Evolutionary conservation across 2,329 filamentous ascomycete genomes (phyloP).

Genomic region (Pseudohalonectria lignicola): DNA sequence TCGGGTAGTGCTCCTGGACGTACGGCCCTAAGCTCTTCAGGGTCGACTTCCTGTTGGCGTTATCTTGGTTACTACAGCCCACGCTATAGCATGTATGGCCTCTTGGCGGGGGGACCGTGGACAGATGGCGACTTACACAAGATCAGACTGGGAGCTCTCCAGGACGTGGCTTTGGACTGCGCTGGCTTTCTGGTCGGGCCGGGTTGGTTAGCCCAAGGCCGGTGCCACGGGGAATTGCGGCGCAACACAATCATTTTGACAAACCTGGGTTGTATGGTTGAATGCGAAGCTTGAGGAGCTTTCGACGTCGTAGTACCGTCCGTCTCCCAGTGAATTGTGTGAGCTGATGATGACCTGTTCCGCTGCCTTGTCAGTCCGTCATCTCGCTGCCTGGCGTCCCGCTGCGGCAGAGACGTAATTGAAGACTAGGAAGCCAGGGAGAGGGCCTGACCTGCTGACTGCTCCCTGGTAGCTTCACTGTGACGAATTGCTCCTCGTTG

Average conservation of each 20-base stretch:
- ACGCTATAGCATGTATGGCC: background rate
- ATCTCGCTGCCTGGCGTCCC: too few species aligned
- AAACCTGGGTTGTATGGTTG: slow-evolving; percentile 55
- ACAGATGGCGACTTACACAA: slow-evolving; percentile 51
- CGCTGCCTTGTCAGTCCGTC: background rate
- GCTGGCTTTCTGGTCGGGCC: slow-evolving; percentile 58
- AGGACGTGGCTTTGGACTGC: slow-evolving; percentile 67
- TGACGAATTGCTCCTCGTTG: slow-evolving; percentile 88
- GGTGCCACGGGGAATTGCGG: background rate
- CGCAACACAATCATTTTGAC: slow-evolving; percentile 25
- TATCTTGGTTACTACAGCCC: too few species aligned
- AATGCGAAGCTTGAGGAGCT: slow-evolving; percentile 82
- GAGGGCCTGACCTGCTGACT: slow-evolving; percentile 47
- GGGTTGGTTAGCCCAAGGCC: background rate
- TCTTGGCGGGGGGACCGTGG: background rate
- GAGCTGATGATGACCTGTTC: slow-evolving; percentile 66
- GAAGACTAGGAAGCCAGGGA: too few species aligned
- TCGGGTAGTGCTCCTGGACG: slow-evolving; percentile 80
- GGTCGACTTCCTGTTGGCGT: slow-evolving; percentile 60
- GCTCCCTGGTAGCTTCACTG: slow-evolving; percentile 79
- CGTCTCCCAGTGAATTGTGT: slow-evolving; percentile 71
- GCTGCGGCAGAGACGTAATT: too few species aligned
- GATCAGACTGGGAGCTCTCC: slow-evolving; percentile 64
- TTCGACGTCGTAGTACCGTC: slow-evolving; percentile 83
- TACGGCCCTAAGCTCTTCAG: slow-evolving; percentile 67